phyloP scores from a whole-genome alignment of 1,284 basidiomycete genomes.

The Malassezia cuniculi region DNA sequence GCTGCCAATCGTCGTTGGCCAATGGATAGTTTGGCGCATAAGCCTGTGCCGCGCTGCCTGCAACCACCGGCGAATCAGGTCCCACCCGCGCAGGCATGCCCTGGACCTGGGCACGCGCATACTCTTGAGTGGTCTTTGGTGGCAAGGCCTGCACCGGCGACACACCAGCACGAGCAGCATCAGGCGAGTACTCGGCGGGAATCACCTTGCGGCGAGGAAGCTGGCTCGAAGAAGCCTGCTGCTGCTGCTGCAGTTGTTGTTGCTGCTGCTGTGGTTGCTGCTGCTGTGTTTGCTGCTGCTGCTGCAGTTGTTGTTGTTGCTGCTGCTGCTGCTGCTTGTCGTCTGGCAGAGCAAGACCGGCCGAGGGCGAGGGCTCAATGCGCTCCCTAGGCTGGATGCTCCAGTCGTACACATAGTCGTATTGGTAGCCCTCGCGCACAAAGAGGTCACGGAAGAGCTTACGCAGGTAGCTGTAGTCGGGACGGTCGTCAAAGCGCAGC shows the following conservation, averaged over 20 bases:
- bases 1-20: slow-evolving; percentile 10
- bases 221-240: slow-evolving; percentile 22
- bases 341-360: slow-evolving; percentile 14
- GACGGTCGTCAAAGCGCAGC: slow-evolving; percentile 46
- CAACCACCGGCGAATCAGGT: slow-evolving; percentile 2
- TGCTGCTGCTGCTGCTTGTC: slow-evolving; percentile 25
- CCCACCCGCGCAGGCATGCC: neutral
- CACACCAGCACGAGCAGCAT: neutral
- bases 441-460: slow-evolving; percentile 47
- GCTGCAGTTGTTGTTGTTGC: slow-evolving; percentile 9
- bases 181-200: slow-evolving; percentile 13
- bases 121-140: slow-evolving; percentile 2
- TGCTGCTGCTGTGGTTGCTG: neutral
- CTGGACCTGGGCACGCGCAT: slow-evolving; percentile 3
- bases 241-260: slow-evolving; percentile 3
- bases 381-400: slow-evolving; percentile 40
- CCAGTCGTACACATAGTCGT: slow-evolving; percentile 46
- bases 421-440: slow-evolving; percentile 46
- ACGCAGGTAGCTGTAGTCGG: slow-evolving; percentile 45
- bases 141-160: neutral
- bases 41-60: neutral
- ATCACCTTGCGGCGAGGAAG: slow-evolving; percentile 43
- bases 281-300: slow-evolving; percentile 9
- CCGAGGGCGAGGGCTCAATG: slow-evolving; percentile 26
- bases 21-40: slow-evolving; percentile 4